A percentile compares a stretch with the other conserved stretches of the same genome.
Conservation (phyloP, 805 yeast species). For the Kuraishia capsulata region DNA sequence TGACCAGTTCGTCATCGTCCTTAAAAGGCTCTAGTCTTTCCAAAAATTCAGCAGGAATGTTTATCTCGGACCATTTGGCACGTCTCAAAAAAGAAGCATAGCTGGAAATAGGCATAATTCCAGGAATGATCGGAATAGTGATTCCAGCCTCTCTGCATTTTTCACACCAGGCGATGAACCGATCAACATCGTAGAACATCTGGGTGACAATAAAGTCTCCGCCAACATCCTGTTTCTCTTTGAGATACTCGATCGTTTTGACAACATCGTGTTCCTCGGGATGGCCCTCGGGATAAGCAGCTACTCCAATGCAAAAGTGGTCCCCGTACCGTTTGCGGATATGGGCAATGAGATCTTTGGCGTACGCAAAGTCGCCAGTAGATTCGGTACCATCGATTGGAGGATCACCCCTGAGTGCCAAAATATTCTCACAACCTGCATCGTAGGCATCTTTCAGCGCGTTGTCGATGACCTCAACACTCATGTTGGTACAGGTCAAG, state of each 20-base stretch:
- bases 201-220: conserved; percentile 93
- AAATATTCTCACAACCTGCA: conserved; percentile 90
- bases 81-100: conserved; percentile 88
- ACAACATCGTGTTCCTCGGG: conserved; percentile 68
- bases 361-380: conserved; percentile 80
- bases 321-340: conserved; percentile 73
- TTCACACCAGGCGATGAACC: conserved; percentile 75
- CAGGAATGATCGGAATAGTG: conserved; percentile 85
- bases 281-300: conserved; percentile 97
- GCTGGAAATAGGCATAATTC: conserved; percentile 98
- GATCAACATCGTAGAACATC: conserved; percentile 92
- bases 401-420: conserved; percentile 94
- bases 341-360: conserved; percentile 75
- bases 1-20: conserved; percentile 83
- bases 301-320: conserved; percentile 91
- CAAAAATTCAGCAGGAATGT: conserved; percentile 66
- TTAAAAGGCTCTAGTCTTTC: conserved; percentile 69
- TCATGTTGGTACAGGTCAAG: conserved; percentile 94
- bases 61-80: conserved; percentile 88
- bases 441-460: conserved; percentile 80
- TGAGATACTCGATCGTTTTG: conserved; percentile 50
- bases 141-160: conserved; percentile 64
- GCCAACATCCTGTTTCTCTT: conserved; percentile 88
- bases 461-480: conserved; percentile 65
- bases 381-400: conserved; percentile 69